phyloP scores from a whole-genome alignment of 2,329 filamentous ascomycete species.

The Fusarium hainanense region DNA sequence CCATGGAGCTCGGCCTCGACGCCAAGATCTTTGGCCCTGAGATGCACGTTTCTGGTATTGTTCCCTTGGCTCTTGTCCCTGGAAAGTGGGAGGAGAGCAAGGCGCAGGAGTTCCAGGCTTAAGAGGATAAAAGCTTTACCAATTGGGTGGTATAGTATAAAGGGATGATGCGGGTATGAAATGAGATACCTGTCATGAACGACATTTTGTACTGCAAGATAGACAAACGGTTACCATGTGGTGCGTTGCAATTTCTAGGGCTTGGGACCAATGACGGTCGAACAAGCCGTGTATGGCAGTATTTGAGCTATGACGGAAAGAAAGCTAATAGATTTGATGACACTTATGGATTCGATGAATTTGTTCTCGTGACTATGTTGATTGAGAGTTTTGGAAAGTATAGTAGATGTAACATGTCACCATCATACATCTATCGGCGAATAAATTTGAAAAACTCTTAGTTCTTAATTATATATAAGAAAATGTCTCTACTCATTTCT shows the following conservation, averaged over 20 bases:
- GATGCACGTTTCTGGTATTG: slow-evolving; percentile 98
- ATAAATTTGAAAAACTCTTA: too few relatives aligned
- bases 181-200: slow-evolving; percentile 41
- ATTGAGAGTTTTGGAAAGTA: too few relatives aligned
- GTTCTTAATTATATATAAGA: too few relatives aligned
- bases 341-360: slow-evolving; percentile 27
- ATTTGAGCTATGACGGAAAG: slow-evolving; percentile 47
- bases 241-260: slow-evolving; percentile 42
- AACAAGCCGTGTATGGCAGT: slow-evolving; percentile 46
- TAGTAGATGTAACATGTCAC: too few relatives aligned
- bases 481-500: too few relatives aligned
- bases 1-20: slow-evolving; percentile 87
- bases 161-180: slow-evolving; percentile 40
- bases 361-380: not conserved
- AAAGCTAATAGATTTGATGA: slow-evolving; percentile 49
- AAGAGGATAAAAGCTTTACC: slow-evolving; percentile 44
- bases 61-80: slow-evolving; percentile 84
- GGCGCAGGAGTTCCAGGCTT: slow-evolving; percentile 70
- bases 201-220: slow-evolving; percentile 52
- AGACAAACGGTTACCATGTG: slow-evolving; percentile 46
- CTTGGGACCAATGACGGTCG: slow-evolving; percentile 37
- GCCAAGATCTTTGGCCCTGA: slow-evolving; percentile 75
- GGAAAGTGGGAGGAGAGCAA: slow-evolving; percentile 72
- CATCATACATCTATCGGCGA: too few relatives aligned
- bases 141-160: slow-evolving; percentile 19